phyloP scores from a whole-genome alignment of 164 flowering plant genomes.

The Dillenia suffruticosa region DNA sequence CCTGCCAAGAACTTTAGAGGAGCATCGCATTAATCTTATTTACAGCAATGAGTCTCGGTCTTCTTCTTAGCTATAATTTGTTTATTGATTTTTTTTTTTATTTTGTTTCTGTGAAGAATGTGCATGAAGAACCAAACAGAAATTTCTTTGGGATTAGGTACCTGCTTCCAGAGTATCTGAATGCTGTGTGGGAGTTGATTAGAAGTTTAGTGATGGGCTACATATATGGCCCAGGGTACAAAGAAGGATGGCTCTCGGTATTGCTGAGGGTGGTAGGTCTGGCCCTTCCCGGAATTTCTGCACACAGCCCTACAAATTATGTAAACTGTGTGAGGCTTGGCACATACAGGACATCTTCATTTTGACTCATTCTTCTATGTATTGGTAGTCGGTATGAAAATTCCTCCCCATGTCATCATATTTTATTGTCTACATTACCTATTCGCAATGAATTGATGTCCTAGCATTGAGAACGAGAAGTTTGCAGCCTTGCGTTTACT shows the following conservation, averaged over 20 bases:
- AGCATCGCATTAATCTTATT: too few species aligned
- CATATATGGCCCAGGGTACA: constrained; percentile 47
- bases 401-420: too few species aligned
- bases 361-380: too few species aligned
- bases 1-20: too few species aligned
- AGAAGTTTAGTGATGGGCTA: constrained; percentile 45
- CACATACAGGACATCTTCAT: not conserved
- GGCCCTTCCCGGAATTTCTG: constrained; percentile 60
- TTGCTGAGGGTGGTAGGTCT: constrained; percentile 46
- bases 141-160: constrained; percentile 41
- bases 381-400: too few species aligned
- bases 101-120: constrained; percentile 26
- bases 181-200: constrained; percentile 61
- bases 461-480: too few species aligned
- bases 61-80: too few species aligned
- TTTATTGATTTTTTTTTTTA: not conserved
- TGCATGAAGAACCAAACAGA: constrained; percentile 64
- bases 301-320: constrained; percentile 56
- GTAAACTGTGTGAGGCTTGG: constrained; percentile 67
- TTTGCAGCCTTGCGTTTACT: too few species aligned
- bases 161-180: constrained; percentile 39
- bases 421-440: too few species aligned
- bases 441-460: too few species aligned
- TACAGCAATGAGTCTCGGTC: too few species aligned
- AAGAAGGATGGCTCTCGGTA: constrained; percentile 54